Base-by-base conservation (phyloP, 2,329 filamentous ascomycete species). In the Aphanocladium album region DNA sequence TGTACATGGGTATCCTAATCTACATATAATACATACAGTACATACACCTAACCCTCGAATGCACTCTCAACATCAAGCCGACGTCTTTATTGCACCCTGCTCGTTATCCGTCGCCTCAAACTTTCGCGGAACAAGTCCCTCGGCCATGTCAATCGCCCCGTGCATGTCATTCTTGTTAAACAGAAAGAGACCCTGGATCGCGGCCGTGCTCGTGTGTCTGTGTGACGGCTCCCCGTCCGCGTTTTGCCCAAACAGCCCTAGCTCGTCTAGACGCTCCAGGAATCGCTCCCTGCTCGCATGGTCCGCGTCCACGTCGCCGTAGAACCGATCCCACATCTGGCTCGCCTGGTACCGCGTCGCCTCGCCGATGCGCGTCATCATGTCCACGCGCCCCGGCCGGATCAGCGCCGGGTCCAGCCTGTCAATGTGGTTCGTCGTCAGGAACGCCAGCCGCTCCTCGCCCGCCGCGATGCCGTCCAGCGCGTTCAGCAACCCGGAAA, bases 361-460 rank as follows among this genome's bases (percentile, higher is more conserved):
- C 73, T 96, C 90, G 41, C 93, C 93, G 53, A 99, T 88, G 59
- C 91, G 85, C 3, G 96, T 84, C 66, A 91, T 95, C 88, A 98
- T 89, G 74, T 99, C 95, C 1, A 99, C 92, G 53, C 95, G 84
- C 0, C 95, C 95, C 0, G 95, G 95, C 25, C 95, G 83, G 52
- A 98, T 91, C 46, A 99, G 77, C 4, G 95, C 95, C 63, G 91
- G 89, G 69, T 97, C 92, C 1, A 98, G 82, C 45, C 91, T 84
- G 66, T 97, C 92, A 41, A 96, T 86, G 70, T 97, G 91, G 70
- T 99, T 99, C 21, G 93, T 96, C 2, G 95, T 99, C 64, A 96
- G 80, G 74, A 99, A 96, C 1, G 96, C 87, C 64, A 99, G 90
- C 57, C 95, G 85, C 77, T 98, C 93, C 72, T 98, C 95, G 14